A percentile compares a stretch with the other conserved stretches of the same genome.
Conservation (phyloP, 2,329 filamentous ascomycete species). For the Myriosclerotinia curreyana region DNA sequence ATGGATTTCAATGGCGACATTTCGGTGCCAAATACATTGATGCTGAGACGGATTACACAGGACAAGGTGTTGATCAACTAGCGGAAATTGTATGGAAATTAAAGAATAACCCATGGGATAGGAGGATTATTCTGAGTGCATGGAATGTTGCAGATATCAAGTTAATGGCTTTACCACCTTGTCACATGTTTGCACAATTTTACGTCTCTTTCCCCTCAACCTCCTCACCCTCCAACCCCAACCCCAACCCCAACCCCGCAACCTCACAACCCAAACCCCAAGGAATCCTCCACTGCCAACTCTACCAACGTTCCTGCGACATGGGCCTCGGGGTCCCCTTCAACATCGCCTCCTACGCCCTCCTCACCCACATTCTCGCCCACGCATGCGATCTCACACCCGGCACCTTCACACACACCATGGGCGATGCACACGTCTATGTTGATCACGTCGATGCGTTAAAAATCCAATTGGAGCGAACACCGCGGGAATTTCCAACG, state of each 20-base stretch:
- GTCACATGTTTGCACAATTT: constrained; percentile 97
- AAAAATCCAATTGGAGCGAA: constrained; percentile 72
- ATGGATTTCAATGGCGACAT: constrained; percentile 98
- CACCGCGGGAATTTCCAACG: constrained; percentile 77
- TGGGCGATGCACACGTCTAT: constrained; percentile 99
- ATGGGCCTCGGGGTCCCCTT: constrained; percentile 96
- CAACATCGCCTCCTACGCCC: constrained; percentile 92
- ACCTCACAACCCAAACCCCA: constrained; percentile 40
- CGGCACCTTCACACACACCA: constrained; percentile 86
- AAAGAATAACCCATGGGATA: constrained; percentile 78
- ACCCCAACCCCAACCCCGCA: constrained; percentile 36
- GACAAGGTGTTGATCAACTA: constrained; percentile 89
- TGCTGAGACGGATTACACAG: constrained; percentile 75
- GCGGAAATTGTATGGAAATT: constrained; percentile 87
- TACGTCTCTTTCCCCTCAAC: constrained; percentile 44
- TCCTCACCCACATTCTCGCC: constrained; percentile 93
- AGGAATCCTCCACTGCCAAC: constrained; percentile 75
- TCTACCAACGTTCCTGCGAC: constrained; percentile 94
- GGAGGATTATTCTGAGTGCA: constrained; percentile 83
- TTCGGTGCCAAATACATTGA: constrained; percentile 90
- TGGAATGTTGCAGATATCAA: constrained; percentile 89
- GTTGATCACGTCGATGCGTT: constrained; percentile 88
- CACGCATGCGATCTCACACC: constrained; percentile 81
- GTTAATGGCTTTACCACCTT: constrained; percentile 89
- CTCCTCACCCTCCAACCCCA: constrained; percentile 34